Conservation (phyloP, 768 basidiomycete genomes). For the Russula sp. region DNA sequence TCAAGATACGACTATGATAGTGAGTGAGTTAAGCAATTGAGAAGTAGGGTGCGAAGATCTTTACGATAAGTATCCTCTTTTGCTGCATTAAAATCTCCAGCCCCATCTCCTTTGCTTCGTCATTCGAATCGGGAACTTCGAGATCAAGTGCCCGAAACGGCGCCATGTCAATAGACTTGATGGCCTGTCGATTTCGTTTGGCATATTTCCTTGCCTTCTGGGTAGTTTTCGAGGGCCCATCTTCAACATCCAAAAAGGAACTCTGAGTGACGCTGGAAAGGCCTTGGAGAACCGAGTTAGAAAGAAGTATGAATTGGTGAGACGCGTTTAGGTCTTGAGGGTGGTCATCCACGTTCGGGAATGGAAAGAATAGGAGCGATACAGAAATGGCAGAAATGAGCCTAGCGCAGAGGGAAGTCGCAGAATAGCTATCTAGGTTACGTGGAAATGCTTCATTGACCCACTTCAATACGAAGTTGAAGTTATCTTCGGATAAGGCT, state of each 20-base stretch:
- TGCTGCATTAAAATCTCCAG: constrained; percentile 24
- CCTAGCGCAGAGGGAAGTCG: background rate
- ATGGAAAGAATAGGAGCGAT: constrained; percentile 5
- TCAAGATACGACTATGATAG: constrained; percentile 3
- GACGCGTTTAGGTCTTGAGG: constrained; percentile 1
- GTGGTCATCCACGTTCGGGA: background rate
- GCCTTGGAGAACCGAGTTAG: background rate
- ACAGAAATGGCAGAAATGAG: constrained; percentile 10
- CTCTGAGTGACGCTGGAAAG: background rate
- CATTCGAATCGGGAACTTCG: constrained; percentile 24
- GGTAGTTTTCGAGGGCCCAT: constrained; percentile 18
- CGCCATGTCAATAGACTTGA: constrained; percentile 23
- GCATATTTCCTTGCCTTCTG: constrained; percentile 29
- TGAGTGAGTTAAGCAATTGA: background rate
- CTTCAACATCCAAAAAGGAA: background rate
- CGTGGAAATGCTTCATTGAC: constrained; percentile 4
- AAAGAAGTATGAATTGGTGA: constrained; percentile 7
- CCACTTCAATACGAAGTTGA: constrained; percentile 9
- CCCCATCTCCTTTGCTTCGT: constrained; percentile 22
- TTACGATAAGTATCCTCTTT: constrained; percentile 24
- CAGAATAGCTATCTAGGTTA: constrained; percentile 2
- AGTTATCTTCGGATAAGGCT: constrained; percentile 9
- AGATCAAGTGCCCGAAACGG: constrained; percentile 28
- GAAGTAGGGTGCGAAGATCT: constrained; percentile 12
- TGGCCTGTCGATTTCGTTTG: constrained; percentile 12